Evolutionary conservation across 2,329 filamentous ascomycete genomes (phyloP), one percentile per base, ranked within the genome.

Genomic region (Colletotrichum musicola): DNA sequence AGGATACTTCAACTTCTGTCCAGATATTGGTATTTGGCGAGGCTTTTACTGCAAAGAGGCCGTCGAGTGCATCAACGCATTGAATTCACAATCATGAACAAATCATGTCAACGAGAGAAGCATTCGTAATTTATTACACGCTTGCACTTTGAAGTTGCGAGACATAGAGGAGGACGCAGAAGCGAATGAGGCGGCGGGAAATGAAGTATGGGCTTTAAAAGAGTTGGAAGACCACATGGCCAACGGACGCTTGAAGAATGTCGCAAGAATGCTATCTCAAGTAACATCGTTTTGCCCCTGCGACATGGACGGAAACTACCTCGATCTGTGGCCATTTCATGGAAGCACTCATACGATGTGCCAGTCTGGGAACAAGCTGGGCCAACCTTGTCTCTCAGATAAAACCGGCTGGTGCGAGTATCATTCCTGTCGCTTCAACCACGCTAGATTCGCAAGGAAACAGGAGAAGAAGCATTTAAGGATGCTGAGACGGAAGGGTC

Each of bases 21-120:
- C 22, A 6, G 20, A 51, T 27, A 12, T 50, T 12, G 3, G 16
- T 16, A 13, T 51, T 7, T 4, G 10, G 5, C 3, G 2, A 4
- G 14, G 49, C 13, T 1, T 3, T 3, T 0, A 27, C 22, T 51
- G 49, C 6, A 6, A 6, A 5, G 1, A 9, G 1, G 22, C 22
- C 13, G 4, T 10, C 4, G 12, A 2, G 0, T 51, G 49, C 5
- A 16, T 51, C 2, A 22, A 30, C 4, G 13, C 14, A 1, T 51
- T 12, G 25, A 16, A 9, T 1, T 1, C 4, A 12, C 3, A 16
- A 16, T 7, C 1, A 6, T 6, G 0, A 0, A 6, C 5, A 4
- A 14, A n/a, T 2, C 6, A 9, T 13, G 16, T 14, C 5, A 16
- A 25, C 1, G 47, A 25, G 10, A 25, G 1, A 14, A 14, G 10